phyloP scores from a whole-genome alignment of 1,284 basidiomycete genomes.

The Gomphus bonarii region DNA sequence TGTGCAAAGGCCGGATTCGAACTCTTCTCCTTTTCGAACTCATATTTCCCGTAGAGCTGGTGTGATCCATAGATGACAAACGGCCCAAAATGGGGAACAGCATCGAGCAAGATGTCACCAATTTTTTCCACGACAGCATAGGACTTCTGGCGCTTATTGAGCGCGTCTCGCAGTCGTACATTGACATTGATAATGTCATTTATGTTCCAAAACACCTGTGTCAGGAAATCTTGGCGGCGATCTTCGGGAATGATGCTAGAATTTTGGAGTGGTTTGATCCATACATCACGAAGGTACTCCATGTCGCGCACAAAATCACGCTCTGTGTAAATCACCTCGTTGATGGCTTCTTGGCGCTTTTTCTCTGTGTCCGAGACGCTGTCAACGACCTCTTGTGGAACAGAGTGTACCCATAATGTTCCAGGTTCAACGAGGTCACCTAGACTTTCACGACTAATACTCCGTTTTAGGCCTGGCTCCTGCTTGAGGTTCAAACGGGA shows the following conservation, averaged over 20 bases:
- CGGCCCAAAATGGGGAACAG: constrained; percentile 81
- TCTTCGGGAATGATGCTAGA: constrained; percentile 59
- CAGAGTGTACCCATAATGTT: constrained; percentile 95
- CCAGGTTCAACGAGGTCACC: constrained; percentile 82
- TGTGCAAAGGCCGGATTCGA: constrained; percentile 88
- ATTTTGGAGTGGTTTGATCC: constrained; percentile 81
- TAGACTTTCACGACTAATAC: constrained; percentile 73
- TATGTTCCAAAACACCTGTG: constrained; percentile 98
- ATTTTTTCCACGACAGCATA: constrained; percentile 89
- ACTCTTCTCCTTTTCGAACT: constrained; percentile 98
- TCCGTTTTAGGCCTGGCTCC: constrained; percentile 74
- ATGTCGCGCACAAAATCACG: constrained; percentile 96
- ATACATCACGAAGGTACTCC: constrained; percentile 97
- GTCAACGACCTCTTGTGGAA: constrained; percentile 89
- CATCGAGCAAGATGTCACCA: constrained; percentile 86
- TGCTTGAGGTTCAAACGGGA: constrained; percentile 88
- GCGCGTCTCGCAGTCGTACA: constrained; percentile 80
- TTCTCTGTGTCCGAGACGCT: constrained; percentile 90
- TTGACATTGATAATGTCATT: constrained; percentile 92
- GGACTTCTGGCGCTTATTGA: constrained; percentile 92
- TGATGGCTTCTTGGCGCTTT: constrained; percentile 97
- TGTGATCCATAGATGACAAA: constrained; percentile 96
- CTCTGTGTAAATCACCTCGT: constrained; percentile 98
- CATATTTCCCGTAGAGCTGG: constrained; percentile 96
- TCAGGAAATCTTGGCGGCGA: constrained; percentile 79